Conservation (phyloP, 2,329 filamentous ascomycete genomes). For the Neofusicoccum ribis region DNA sequence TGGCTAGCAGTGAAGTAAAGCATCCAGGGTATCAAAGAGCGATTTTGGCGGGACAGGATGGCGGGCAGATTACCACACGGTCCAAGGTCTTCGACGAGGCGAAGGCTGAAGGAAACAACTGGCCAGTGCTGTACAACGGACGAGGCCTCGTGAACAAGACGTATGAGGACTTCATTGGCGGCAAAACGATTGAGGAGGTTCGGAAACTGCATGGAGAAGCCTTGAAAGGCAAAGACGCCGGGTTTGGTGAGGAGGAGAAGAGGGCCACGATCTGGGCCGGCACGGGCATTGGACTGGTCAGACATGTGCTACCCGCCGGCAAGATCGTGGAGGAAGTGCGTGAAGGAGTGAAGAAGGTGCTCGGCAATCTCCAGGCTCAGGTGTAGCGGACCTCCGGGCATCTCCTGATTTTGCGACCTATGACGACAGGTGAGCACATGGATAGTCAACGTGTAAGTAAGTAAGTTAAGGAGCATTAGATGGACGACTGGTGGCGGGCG, state of each 20-base stretch:
- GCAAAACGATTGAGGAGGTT: constrained; percentile 44
- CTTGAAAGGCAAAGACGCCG: constrained; percentile 47
- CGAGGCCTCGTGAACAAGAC: constrained; percentile 59
- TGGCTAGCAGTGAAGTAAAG: constrained; percentile 52
- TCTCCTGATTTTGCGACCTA: no score
- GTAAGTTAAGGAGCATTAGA: neutral
- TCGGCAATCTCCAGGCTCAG: constrained; percentile 22
- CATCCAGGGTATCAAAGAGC: constrained; percentile 51
- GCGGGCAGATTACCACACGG: constrained; percentile 52
- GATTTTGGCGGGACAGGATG: constrained; percentile 49
- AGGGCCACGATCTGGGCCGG: constrained; percentile 58
- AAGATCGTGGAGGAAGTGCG: constrained; percentile 55
- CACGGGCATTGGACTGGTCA: constrained; percentile 60
- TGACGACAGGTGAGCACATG: no score
- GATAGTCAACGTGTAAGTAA: neutral
- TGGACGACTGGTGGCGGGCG: neutral
- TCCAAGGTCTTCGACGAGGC: constrained; percentile 53
- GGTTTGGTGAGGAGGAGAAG: constrained; percentile 45
- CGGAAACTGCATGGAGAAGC: constrained; percentile 50
- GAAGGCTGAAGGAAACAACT: constrained; percentile 50
- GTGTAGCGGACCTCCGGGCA: no score
- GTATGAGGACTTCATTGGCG: constrained; percentile 42
- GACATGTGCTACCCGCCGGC: constrained; percentile 49
- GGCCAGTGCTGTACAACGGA: constrained; percentile 59
- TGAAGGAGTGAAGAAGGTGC: constrained; percentile 37